phyloP scores from a whole-genome alignment of 352 stramenopile species.

The Thalassiosira livingstoniorum region DNA sequence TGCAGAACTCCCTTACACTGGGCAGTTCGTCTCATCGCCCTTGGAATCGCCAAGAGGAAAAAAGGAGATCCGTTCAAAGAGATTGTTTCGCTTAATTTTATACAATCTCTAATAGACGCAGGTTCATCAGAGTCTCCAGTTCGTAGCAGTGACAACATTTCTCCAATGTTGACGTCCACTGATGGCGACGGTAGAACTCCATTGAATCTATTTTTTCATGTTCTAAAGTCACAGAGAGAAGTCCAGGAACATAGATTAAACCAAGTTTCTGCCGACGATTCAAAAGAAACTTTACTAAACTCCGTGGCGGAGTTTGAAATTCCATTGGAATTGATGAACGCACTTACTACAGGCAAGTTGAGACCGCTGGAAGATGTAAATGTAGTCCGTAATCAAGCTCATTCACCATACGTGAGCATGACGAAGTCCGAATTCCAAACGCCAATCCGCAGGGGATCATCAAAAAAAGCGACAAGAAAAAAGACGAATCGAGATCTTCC shows the following conservation, averaged over 20 bases:
- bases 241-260: background rate
- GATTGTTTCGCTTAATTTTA: background rate
- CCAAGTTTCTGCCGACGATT: background rate
- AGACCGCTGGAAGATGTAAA: background rate
- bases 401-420: too few relatives aligned
- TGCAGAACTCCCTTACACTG: background rate
- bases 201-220: background rate
- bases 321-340: background rate
- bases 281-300: background rate
- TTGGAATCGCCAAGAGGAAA: background rate
- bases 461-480: background rate
- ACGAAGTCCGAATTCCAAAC: too few relatives aligned
- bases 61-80: background rate
- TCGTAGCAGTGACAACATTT: too few relatives aligned
- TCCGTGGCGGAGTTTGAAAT: background rate
- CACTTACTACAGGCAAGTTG: background rate
- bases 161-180: background rate
- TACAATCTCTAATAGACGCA: background rate
- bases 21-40: background rate
- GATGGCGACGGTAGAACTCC: background rate
- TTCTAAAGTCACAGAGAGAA: background rate
- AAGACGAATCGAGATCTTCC: background rate
- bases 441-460: background rate
- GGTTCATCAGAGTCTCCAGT: too few relatives aligned
- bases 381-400: background rate